A percentile compares a stretch with the other conserved stretches of the same genome.
Conservation (phyloP, 148 eudicot species). For the Talinum fruticosum region DNA sequence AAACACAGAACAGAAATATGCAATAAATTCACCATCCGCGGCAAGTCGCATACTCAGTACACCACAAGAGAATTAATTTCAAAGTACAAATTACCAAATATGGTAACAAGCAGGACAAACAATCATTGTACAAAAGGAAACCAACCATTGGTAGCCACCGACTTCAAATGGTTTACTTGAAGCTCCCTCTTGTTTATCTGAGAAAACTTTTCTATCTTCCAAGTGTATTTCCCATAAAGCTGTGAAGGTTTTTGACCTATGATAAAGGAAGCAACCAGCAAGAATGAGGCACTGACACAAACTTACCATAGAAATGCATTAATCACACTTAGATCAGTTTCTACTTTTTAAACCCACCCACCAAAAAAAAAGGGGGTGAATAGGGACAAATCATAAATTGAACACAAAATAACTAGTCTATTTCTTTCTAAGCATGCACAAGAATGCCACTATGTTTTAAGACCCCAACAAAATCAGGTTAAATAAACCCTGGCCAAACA, state of each 20-base stretch:
- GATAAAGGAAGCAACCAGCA: slow-evolving; percentile 5
- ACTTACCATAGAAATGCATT: background rate
- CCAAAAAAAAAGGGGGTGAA: background rate
- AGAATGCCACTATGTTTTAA: background rate
- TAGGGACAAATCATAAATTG: background rate
- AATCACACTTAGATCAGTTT: background rate
- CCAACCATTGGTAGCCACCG: slow-evolving; percentile 94
- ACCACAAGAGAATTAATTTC: background rate
- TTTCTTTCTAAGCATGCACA: background rate
- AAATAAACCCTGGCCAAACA: background rate
- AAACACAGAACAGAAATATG: background rate
- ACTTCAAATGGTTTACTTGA: slow-evolving; percentile 79
- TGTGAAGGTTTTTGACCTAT: slow-evolving; percentile 76
- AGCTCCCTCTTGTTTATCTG: slow-evolving; percentile 94
- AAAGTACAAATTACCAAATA: background rate
- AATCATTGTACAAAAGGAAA: slow-evolving; percentile 8
- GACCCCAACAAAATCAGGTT: background rate
- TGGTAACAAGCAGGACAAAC: slow-evolving; percentile 5
- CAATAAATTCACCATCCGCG: background rate
- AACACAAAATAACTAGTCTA: background rate
- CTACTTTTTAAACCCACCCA: background rate
- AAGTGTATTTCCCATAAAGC: slow-evolving; percentile 72
- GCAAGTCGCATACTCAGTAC: background rate
- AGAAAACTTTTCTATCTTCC: slow-evolving; percentile 88
- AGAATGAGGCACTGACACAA: slow-evolving; percentile 1